Base-by-base conservation (phyloP, 108 stramenopile genomes). In the Cylindrotheca closterium region DNA sequence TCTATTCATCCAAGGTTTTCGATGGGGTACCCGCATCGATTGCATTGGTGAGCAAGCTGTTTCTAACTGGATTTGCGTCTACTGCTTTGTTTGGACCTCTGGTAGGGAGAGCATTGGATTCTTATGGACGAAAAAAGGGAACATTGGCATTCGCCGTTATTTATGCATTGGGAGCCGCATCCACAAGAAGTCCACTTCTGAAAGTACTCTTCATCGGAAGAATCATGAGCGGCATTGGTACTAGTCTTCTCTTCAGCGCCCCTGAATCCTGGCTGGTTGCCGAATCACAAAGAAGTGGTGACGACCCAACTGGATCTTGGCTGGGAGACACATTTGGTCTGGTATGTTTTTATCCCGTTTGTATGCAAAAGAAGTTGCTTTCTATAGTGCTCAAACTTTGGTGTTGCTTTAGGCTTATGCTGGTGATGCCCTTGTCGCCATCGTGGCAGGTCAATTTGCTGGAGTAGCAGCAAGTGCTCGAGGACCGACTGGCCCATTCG, bases 241-340 rank as follows among this genome's bases (percentile, higher is more conserved):
- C 95, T 2, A 92, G 91, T 56, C 73, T 94, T 30, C 65, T 94
- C 26, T 86, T 88, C 63, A 82, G 82, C 66, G 94, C 94, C 8
- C 95, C 95, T 17, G 97, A 98, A 79, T 79, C 93, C n/a, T 98
- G 98, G 98, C 66, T 98, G 60, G 96, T 98, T 3, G 90, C 88
- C 2, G 96, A 96, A 70, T 78, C 93, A 33, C 76, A 86, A 62
- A 81, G 81, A 30, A 71, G 75, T 62, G 80, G 85, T 5, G 78
- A 83, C 26, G 82, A 83, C 65, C 78, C 78, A 25, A 66, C 73
- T 74, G 82, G 83, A 56, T 51, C 58, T 23, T 84, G 75, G 56
- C 63, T 97, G 60, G 88, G 88, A 25, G 92, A 96, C 52, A 96
- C 97, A 1, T 97, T 97, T 83, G 92, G 94, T n/a, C 69, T 90